Evolutionary conservation across 768 basidiomycete genomes (phyloP), one percentile per base, ranked within the genome.

Genomic region (Phlebiopsis gigantea): DNA sequence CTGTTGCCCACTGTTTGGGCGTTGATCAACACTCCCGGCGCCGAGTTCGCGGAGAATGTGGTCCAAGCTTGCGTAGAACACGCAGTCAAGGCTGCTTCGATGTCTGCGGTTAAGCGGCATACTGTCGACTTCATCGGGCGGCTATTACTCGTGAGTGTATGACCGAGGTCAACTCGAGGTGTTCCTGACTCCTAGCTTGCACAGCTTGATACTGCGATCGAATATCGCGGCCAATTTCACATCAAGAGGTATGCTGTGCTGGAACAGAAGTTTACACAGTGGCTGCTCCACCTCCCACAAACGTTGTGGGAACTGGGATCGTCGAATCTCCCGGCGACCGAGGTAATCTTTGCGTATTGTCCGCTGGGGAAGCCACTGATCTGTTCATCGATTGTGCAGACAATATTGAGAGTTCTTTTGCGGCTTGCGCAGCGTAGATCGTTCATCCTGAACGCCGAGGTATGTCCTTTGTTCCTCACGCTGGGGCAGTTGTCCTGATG

Each of bases 1-100:
- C 76, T 94, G 48, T 73, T 90, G 28, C 92, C 92, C 15, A 88
- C 88, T 0, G 77, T 90, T 50, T 93, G 88, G 90, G 82, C 83
- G 31, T 71, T 91, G 58, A 67, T 92, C 57, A 85, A 79, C 72
- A 50, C 46, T 31, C 43, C 55, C 5, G 31, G 17, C 7, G 21
- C 28, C 2, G 45, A 66, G 59, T 44, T 65, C 57, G 56, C 65
- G 59, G 28, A 54, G 59, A 59, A 57, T 56, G 75, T 88, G 48
- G 71, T 85, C 21, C 67, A 68, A 24, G 87, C 86, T 7, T 73
- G 80, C 2, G 67, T 93, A 24, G 80, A 85, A 25, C 91, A 96
- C 64, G 82, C 87, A 0, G 69, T 78, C 12, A 79, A 79, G 59
- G 72, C 78, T 1, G 71, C 79, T 0, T 82, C 87, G 17, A 81